A percentile compares a stretch with the other conserved stretches of the same genome.
These are phyloP conservation scores for Breviolum minutum DNA, from an alignment of 73 alveolate genomes.

Conservation along the genomic window DNA sequence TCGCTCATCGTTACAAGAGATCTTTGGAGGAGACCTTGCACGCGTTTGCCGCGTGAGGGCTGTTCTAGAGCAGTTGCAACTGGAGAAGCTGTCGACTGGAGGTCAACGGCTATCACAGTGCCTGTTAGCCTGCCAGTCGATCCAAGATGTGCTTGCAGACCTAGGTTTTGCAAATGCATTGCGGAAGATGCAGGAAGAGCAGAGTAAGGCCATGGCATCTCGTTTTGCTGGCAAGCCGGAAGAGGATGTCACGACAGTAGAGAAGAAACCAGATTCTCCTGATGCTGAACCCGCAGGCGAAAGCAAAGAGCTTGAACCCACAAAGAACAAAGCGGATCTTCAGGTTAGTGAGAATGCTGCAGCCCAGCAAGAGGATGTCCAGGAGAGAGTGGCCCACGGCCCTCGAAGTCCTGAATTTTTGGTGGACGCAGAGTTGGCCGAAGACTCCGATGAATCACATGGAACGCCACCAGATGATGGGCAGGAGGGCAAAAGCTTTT, in stretches of 20 bases:
- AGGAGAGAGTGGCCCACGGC: not conserved
- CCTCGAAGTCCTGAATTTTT: constrained; percentile 26
- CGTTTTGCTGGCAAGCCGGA: constrained; percentile 10
- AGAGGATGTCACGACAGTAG: not conserved
- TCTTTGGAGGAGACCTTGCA: constrained; percentile 91
- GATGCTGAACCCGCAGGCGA: constrained; percentile 4
- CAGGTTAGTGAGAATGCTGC: not conserved
- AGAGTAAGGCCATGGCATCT: constrained; percentile 73
- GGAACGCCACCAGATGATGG: constrained; percentile 18
- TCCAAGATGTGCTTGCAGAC: constrained; percentile 69
- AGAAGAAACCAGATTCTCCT: not conserved
- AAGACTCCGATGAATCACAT: constrained; percentile 18
- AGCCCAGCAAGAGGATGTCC: not conserved
- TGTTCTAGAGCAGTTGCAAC: constrained; percentile 45
- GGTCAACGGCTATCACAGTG: constrained; percentile 40
- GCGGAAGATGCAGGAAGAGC: constrained; percentile 55
- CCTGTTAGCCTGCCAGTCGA: constrained; percentile 61
- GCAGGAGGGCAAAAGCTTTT: not conserved
- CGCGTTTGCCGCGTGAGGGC: constrained; percentile 85
- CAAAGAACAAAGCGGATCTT: not conserved
- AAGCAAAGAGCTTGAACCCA: constrained; percentile 3
- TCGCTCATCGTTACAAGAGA: constrained; percentile 42
- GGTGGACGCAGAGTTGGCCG: constrained; percentile 44
- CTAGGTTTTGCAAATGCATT: constrained; percentile 55
- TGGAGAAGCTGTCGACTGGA: constrained; percentile 1